A percentile compares a stretch with the other conserved stretches of the same genome.
Evolutionary conservation across 345 rosid species (phyloP).

Genomic region (Pseudoturritis turrita): DNA sequence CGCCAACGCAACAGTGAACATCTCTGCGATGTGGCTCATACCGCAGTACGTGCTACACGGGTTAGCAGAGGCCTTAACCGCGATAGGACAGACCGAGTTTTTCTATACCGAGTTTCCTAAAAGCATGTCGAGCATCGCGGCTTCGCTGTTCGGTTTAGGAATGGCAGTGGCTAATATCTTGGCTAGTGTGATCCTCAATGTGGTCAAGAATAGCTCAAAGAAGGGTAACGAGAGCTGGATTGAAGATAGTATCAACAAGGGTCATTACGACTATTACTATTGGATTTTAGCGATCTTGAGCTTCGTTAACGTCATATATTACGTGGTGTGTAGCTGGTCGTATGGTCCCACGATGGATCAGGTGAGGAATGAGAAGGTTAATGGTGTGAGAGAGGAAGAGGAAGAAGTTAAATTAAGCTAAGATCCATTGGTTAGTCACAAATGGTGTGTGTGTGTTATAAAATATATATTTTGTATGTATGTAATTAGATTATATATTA

Average conservation of each 20-base stretch:
- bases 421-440: background rate
- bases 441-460: constrained; percentile 17
- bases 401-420: constrained; percentile 24
- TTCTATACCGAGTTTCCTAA: constrained; percentile 76
- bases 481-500: constrained; percentile 26
- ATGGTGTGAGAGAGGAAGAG: constrained; percentile 35
- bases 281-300: constrained; percentile 68
- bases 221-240: constrained; percentile 61
- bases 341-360: constrained; percentile 57
- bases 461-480: constrained; percentile 13
- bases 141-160: constrained; percentile 58
- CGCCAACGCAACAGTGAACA: constrained; percentile 33
- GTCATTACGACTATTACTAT: constrained; percentile 70
- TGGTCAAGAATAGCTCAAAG: constrained; percentile 38
- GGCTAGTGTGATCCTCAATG: constrained; percentile 53
- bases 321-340: constrained; percentile 65
- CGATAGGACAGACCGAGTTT: constrained; percentile 74
- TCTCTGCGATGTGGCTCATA: constrained; percentile 84
- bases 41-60: constrained; percentile 59
- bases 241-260: constrained; percentile 59
- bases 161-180: constrained; percentile 59
- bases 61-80: constrained; percentile 70
- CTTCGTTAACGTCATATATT: constrained; percentile 55
- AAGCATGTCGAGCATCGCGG: constrained; percentile 73
- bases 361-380: constrained; percentile 36